phyloP scores from a whole-genome alignment of 352 stramenopile genomes.

The Thraustochytrium sp. region DNA sequence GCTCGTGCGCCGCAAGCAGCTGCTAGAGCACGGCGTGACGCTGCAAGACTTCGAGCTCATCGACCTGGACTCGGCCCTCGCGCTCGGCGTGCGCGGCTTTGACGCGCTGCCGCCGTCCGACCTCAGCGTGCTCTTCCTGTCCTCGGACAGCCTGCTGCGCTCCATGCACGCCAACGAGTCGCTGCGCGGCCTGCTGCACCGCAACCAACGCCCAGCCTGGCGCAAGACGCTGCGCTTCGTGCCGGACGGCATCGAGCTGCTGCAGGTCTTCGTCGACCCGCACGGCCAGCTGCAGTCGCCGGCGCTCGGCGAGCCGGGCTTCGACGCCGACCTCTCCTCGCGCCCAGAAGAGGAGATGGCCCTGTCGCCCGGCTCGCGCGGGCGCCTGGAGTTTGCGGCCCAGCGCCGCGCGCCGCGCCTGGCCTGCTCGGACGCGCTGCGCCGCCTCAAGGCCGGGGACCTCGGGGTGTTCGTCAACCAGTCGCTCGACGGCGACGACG shows the following conservation, averaged over 20 bases:
- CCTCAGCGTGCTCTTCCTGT: slow-evolving; percentile 28
- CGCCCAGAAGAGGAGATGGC: no score
- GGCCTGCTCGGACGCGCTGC: not conserved
- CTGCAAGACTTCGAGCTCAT: slow-evolving; percentile 34
- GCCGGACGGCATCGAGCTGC: slow-evolving; percentile 14
- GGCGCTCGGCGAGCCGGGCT: not conserved
- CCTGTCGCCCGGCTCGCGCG: no score
- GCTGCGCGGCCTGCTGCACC: not conserved
- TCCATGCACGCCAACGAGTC: slow-evolving; percentile 25
- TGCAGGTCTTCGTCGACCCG: slow-evolving; percentile 31
- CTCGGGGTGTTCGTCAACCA: no score
- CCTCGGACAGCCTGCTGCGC: not conserved
- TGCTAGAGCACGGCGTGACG: not conserved
- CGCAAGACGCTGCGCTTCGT: not conserved
- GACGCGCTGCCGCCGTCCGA: slow-evolving; percentile 14
- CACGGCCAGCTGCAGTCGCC: not conserved
- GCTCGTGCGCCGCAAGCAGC: not conserved
- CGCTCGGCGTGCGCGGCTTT: slow-evolving; percentile 1
- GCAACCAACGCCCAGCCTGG: slow-evolving; percentile 17
- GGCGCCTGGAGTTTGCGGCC: no score
- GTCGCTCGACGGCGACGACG: not conserved
- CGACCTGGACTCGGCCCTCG: not conserved
- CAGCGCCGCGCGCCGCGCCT: no score
- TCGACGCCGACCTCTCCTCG: no score
- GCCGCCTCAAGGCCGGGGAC: not conserved